phyloP scores from a whole-genome alignment of 192 early-diverging fungal genomes.

The Backusella luteola region DNA sequence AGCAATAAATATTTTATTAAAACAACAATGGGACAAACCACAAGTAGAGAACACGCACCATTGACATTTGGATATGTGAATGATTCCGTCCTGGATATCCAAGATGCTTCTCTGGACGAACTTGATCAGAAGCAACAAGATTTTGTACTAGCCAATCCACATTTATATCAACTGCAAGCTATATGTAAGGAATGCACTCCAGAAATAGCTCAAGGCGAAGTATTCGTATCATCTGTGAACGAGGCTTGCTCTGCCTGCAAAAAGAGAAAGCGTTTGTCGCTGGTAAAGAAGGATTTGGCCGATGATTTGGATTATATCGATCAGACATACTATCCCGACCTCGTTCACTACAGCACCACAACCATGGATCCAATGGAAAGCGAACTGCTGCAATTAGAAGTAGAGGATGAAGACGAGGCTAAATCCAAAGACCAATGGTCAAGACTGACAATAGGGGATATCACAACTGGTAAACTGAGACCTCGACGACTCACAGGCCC shows the following conservation, averaged over 20 bases:
- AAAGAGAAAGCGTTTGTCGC: slow-evolving; percentile 12
- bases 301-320: slow-evolving; percentile 33
- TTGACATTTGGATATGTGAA: slow-evolving; percentile 16
- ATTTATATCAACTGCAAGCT: slow-evolving; percentile 14
- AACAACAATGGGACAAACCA: slow-evolving; percentile 11
- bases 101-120: not conserved
- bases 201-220: not conserved
- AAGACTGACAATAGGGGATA: slow-evolving; percentile 13
- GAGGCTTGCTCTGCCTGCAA: not conserved
- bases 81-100: not conserved
- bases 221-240: not conserved
- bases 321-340: slow-evolving; percentile 26
- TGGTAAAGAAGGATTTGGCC: slow-evolving; percentile 9
- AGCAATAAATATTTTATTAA: not conserved
- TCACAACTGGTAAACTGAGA: not conserved
- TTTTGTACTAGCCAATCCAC: slow-evolving; percentile 15
- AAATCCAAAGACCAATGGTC: slow-evolving; percentile 11
- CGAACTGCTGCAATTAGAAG: slow-evolving; percentile 12
- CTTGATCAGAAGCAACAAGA: not conserved
- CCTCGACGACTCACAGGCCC: slow-evolving; percentile 9
- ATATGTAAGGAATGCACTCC: not conserved
- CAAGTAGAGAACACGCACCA: slow-evolving; percentile 17
- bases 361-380: slow-evolving; percentile 14
- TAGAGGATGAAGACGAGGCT: not conserved
- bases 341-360: slow-evolving; percentile 19